Base-by-base conservation (phyloP, 2,329 filamentous ascomycete species). In the Penicillium sp. region DNA sequence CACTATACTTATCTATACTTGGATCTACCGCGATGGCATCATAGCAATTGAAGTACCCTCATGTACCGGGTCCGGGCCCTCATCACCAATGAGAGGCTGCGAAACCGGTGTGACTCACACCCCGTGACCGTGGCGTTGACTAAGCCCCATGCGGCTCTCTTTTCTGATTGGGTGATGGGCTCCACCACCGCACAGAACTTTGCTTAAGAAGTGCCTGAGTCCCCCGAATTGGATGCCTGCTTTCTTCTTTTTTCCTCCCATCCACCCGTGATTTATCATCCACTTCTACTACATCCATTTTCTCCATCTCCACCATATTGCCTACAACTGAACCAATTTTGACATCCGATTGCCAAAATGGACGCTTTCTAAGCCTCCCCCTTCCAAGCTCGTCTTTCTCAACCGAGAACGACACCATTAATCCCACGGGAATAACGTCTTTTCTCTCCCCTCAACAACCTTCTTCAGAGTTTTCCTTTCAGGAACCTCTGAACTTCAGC, bases 401-500 rank as follows among this genome's bases (percentile, higher is more conserved):
- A 41, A 54, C 51, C 52, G 67, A 69, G 66, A 68, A 67, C 68
- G 72, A 70, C 73, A 76, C 57, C 50, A 75, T 76, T 70, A 62
- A 66, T 71, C 64, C 70, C 61, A 54, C 56, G 58, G 64, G 62
- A 66, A 62, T 52, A 57, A 58, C 61, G 51, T 61, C 54, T 61
- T 61, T 41, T 57, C 54, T 65, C 64, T 62, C 66, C 59, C 64
- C 69, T 67, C 64, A 51, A 51, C 52, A 49, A 44, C 52, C 51
- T 52, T 52, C 64, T 65, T 72, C 74, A 75, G 73, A 76, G 72
- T 65, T 69, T 74, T 71, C 73, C 73, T 52, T 65, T 56, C 57
- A 62, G 70, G 74, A 70, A 71, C 61, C 74, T 76, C 72, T 76
- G 74, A 75, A 75, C 71, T 71, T 68, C 34, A 67, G 71, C 70